Evolutionary conservation across 768 basidiomycete species (phyloP).

Genomic region (Cystofilobasidium macerans): DNA sequence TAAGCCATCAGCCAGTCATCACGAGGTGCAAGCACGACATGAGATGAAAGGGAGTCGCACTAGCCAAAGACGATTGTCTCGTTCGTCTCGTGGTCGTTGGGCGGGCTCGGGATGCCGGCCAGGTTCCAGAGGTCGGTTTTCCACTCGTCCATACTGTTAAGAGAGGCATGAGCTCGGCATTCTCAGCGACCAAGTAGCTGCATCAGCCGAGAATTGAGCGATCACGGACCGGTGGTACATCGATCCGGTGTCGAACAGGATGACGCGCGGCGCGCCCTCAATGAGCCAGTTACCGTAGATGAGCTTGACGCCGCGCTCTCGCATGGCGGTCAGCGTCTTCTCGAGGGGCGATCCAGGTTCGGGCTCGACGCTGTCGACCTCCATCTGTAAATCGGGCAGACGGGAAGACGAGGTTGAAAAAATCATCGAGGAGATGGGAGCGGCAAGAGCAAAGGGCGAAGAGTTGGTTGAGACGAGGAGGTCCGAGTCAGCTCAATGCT

Average conservation of each 20-base stretch:
- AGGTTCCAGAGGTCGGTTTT: slow-evolving; percentile 97
- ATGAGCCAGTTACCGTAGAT: slow-evolving; percentile 98
- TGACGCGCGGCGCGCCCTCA: slow-evolving; percentile 87
- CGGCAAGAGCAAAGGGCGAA: neutral
- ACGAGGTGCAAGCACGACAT: too few relatives aligned
- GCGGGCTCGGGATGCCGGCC: slow-evolving; percentile 92
- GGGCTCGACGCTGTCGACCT: slow-evolving; percentile 89
- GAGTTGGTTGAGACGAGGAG: too few relatives aligned
- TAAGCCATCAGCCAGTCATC: too few relatives aligned
- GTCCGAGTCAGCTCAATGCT: neutral
- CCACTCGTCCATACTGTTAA: slow-evolving; percentile 73
- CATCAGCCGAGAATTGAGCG: too few relatives aligned
- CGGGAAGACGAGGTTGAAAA: neutral
- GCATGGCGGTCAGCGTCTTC: slow-evolving; percentile 69
- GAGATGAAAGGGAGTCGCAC: neutral
- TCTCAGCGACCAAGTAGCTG: too few relatives aligned
- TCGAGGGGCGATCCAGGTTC: slow-evolving; percentile 57
- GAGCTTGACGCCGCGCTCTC: slow-evolving; percentile 76
- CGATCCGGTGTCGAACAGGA: slow-evolving; percentile 89
- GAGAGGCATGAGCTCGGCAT: too few relatives aligned
- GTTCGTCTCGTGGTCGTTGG: slow-evolving; percentile 95
- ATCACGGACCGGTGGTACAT: slow-evolving; percentile 56
- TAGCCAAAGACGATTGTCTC: slow-evolving; percentile 97
- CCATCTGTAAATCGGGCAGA: slow-evolving; percentile 54
- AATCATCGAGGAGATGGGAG: too few relatives aligned